Percentiles rank a stretch among this genome's conserved stretches.
phyloP scores from a whole-genome alignment of 2,329 filamentous ascomycete species.

The Pseudocercospora eumusae region DNA sequence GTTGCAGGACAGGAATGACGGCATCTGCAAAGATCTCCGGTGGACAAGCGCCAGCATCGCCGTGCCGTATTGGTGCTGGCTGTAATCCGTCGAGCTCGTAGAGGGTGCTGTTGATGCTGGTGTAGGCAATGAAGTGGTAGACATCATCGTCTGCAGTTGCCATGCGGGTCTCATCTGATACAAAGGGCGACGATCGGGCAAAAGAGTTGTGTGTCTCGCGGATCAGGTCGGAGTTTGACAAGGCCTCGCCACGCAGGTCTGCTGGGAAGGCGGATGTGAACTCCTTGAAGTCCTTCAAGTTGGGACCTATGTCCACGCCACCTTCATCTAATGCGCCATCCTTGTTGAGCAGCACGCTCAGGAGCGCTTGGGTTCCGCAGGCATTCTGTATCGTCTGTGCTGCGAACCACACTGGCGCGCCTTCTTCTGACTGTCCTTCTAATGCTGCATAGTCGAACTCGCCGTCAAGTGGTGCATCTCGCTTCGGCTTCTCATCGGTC shows the following conservation, averaged over 20 bases:
- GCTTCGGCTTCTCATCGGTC: conserved; percentile 64
- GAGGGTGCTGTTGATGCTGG: conserved; percentile 72
- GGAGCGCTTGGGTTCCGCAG: conserved; percentile 91
- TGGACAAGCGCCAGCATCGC: conserved; percentile 65
- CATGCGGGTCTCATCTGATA: conserved; percentile 79
- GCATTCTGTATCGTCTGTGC: conserved; percentile 98
- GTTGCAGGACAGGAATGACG: conserved; percentile 83
- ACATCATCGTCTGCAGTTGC: conserved; percentile 79
- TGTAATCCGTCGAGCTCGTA: conserved; percentile 97
- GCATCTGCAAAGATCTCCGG: conserved; percentile 72
- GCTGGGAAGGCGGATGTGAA: conserved; percentile 81
- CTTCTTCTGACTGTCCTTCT: conserved; percentile 29
- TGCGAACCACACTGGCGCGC: conserved; percentile 77
- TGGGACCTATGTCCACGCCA: conserved; percentile 69
- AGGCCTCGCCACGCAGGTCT: conserved; percentile 66
- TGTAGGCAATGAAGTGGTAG: conserved; percentile 98
- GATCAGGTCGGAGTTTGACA: conserved; percentile 65
- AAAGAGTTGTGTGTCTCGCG: conserved; percentile 82
- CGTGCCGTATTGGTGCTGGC: conserved; percentile 87
- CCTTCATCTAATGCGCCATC: conserved; percentile 37
- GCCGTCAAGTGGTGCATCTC: conserved; percentile 73
- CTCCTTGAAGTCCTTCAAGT: conserved; percentile 77
- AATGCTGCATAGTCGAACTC: conserved; percentile 74
- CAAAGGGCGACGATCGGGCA: conserved; percentile 83
- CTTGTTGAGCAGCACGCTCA: conserved; percentile 89